phyloP scores from a whole-genome alignment of 257 asterid genomes.

The Thymus mandschuricus region DNA sequence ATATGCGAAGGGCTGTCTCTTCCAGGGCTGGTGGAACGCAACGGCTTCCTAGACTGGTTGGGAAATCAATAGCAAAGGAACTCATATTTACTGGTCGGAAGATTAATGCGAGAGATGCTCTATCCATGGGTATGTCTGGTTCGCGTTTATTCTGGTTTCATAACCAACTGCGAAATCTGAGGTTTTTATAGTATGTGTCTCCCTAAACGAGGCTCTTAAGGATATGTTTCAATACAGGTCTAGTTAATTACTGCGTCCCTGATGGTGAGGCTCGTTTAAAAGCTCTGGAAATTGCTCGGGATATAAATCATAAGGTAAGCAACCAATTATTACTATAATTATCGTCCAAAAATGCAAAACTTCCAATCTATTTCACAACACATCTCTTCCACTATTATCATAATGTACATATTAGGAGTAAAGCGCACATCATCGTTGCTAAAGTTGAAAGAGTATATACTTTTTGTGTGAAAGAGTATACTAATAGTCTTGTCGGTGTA shows the following conservation, averaged over 20 bases:
- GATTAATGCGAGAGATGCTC: constrained; percentile 49
- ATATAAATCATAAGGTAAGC: constrained; percentile 75
- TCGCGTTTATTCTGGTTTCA: constrained; percentile 18
- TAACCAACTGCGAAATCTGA: constrained; percentile 19
- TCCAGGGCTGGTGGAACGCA: constrained; percentile 98
- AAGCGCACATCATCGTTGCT: too few species aligned
- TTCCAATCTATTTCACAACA: background rate
- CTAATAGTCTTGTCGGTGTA: constrained; percentile 32
- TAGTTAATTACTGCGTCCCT: constrained; percentile 82
- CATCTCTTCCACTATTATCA: background rate
- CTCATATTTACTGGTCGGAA: constrained; percentile 66
- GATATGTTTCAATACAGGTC: constrained; percentile 55
- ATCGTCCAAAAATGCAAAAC: background rate
- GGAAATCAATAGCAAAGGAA: constrained; percentile 84
- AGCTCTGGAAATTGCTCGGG: constrained; percentile 84
- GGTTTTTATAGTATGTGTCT: constrained; percentile 16
- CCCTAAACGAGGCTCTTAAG: constrained; percentile 23
- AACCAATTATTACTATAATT: background rate
- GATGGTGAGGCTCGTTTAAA: constrained; percentile 76
- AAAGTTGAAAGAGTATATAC: too few species aligned
- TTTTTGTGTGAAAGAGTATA: background rate
- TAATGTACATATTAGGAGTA: background rate
- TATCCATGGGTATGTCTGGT: constrained; percentile 47
- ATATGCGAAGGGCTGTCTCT: constrained; percentile 29
- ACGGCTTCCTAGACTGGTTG: constrained; percentile 93